Evolutionary conservation across 208 protist species (phyloP).

Genomic region (Trypanosoma theileri): DNA sequence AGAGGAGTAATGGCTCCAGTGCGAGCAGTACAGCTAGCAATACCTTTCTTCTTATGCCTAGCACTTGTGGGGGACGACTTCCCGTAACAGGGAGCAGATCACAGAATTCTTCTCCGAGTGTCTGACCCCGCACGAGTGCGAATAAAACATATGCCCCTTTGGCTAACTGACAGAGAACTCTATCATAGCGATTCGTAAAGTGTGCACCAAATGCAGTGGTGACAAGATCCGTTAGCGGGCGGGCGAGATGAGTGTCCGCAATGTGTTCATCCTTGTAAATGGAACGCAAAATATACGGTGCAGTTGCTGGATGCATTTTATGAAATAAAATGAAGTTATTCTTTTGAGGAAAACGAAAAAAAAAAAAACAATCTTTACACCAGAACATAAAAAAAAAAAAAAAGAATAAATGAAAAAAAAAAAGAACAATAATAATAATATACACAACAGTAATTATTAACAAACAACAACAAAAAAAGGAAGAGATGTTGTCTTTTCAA

Average conservation of each 20-base stretch:
- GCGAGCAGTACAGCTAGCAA: slow-evolving; percentile 63
- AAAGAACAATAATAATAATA: no score
- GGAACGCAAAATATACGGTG: slow-evolving; percentile 80
- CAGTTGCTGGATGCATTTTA: slow-evolving; percentile 72
- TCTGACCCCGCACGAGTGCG: slow-evolving; percentile 70
- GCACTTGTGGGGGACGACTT: slow-evolving; percentile 37
- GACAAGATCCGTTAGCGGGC: slow-evolving; percentile 66
- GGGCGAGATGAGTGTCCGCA: slow-evolving; percentile 54
- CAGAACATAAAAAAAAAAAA: slow-evolving; percentile 2
- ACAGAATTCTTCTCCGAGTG: slow-evolving; percentile 88
- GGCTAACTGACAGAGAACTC: slow-evolving; percentile 49
- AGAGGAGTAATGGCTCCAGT: slow-evolving; percentile 52
- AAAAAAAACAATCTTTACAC: slow-evolving; percentile 5
- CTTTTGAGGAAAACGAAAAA: background rate
- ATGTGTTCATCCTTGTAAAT: slow-evolving; percentile 87
- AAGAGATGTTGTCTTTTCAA: background rate
- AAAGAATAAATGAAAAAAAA: background rate
- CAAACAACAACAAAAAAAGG: background rate
- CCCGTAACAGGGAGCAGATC: slow-evolving; percentile 67
- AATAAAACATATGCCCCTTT: slow-evolving; percentile 68
- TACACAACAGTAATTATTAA: background rate
- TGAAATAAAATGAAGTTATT: no score
- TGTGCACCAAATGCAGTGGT: slow-evolving; percentile 72
- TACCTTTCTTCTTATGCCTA: slow-evolving; percentile 47
- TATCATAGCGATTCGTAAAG: slow-evolving; percentile 75